Percentiles rank a stretch among this genome's conserved stretches.
These are phyloP conservation scores for Musa troglodytarum DNA, from an alignment of 176 grass and related monocot genomes.

Conservation along the genomic window DNA sequence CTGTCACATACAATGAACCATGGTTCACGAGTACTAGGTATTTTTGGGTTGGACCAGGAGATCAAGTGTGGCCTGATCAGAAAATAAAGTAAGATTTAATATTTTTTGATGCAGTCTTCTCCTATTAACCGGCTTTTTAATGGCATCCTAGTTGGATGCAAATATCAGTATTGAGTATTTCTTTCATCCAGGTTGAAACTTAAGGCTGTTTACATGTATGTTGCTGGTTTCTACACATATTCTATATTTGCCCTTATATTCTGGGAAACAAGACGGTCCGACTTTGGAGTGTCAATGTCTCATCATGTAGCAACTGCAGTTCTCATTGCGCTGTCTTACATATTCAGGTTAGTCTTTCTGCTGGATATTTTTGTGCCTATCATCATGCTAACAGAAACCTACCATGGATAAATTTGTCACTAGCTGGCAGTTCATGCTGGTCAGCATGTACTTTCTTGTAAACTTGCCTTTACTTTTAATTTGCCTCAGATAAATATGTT, in stretches of 20 bases:
- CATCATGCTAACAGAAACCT: background rate
- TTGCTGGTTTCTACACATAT: conserved; percentile 21
- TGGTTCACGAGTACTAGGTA: background rate
- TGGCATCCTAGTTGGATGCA: background rate
- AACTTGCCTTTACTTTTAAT: background rate
- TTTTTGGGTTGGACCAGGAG: conserved; percentile 22
- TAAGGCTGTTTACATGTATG: conserved; percentile 23
- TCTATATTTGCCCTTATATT: conserved; percentile 22
- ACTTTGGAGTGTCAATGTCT: conserved; percentile 17
- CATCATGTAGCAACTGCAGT: conserved; percentile 11
- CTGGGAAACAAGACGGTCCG: conserved; percentile 18
- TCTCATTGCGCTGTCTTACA: conserved; percentile 15
- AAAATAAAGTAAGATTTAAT: conserved; percentile 18
- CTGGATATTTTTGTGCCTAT: background rate
- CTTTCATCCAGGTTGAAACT: conserved; percentile 14
- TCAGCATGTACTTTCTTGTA: background rate
- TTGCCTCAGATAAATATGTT: background rate
- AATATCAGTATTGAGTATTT: background rate
- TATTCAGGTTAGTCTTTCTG: conserved; percentile 7
- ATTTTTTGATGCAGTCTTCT: background rate
- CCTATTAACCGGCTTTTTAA: background rate
- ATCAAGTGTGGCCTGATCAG: conserved; percentile 23
- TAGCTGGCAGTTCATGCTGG: background rate
- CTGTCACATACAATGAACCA: conserved; percentile 2
- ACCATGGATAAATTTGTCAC: background rate